Evolutionary conservation across 257 asterid species (phyloP).

Genomic region (Schizonepeta tenuifolia): DNA sequence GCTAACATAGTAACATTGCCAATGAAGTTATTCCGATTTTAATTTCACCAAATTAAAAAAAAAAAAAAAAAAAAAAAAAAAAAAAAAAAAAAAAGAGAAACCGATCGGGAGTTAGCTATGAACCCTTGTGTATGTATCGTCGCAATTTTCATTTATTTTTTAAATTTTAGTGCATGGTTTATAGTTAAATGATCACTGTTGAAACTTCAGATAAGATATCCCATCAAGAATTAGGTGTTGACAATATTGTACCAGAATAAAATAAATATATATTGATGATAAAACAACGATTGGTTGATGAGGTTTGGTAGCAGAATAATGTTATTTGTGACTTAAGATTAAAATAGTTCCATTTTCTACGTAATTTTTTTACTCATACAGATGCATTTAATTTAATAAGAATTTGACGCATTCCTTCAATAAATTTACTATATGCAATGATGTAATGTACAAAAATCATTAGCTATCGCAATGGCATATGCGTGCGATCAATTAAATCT

Average conservation of each 20-base stretch:
- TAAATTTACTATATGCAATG: not conserved
- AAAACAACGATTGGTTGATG: constrained; percentile 21
- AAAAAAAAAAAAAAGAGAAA: no score
- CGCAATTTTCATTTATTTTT: not conserved
- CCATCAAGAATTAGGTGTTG: constrained; percentile 39
- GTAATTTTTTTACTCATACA: not conserved
- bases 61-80: no score
- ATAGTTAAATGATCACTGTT: not conserved
- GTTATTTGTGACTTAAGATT: not conserved
- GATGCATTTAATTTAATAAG: not conserved
- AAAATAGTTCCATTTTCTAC: not conserved
- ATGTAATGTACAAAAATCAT: not conserved
- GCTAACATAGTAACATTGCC: no score
- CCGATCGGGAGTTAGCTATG: not conserved
- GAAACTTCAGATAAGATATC: not conserved
- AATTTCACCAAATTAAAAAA: no score
- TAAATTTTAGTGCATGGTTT: not conserved
- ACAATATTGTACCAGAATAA: not conserved
- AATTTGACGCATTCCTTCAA: constrained; percentile 3
- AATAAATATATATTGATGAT: not conserved
- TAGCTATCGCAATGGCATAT: not conserved
- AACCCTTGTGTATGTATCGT: not conserved
- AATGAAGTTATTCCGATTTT: no score
- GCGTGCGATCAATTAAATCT: not conserved
- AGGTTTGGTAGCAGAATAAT: constrained; percentile 32